Percentiles rank a stretch among this genome's conserved stretches.
These are phyloP conservation scores for Curvularia hawaiiensis DNA, from an alignment of 2,329 filamentous ascomycete genomes.

Conservation along the genomic window DNA sequence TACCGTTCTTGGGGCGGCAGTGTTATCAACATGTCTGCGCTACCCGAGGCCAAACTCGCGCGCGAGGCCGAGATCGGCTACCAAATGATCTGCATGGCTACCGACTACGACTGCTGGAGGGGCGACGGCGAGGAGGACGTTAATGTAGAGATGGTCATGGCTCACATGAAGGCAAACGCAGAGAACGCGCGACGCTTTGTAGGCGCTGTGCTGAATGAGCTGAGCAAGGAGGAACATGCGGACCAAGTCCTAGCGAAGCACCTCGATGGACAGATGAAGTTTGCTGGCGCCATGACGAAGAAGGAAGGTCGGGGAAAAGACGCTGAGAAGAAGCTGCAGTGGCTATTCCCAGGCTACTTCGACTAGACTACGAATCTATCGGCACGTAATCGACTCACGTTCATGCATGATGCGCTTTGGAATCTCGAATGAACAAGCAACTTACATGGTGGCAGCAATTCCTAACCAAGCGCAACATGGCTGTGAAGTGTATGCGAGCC, in stretches of 20 bases:
- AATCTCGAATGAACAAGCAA: background rate
- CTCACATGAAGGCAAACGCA: slow-evolving; percentile 91
- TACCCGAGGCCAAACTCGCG: slow-evolving; percentile 95
- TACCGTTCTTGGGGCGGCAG: slow-evolving; percentile 93
- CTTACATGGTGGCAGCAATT: background rate
- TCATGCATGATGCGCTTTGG: slow-evolving; percentile 1
- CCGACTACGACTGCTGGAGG: slow-evolving; percentile 99
- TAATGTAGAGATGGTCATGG: slow-evolving; percentile 96
- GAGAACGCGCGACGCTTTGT: slow-evolving; percentile 86
- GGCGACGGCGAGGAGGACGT: slow-evolving; percentile 74
- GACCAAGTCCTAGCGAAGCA: slow-evolving; percentile 82
- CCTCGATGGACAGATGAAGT: slow-evolving; percentile 75
- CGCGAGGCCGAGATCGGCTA: slow-evolving; percentile 96
- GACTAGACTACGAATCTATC: slow-evolving; percentile 37
- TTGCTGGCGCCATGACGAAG: slow-evolving; percentile 83
- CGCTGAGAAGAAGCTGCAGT: slow-evolving; percentile 79
- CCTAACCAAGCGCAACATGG: background rate
- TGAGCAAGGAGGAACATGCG: slow-evolving; percentile 76
- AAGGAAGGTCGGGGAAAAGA: slow-evolving; percentile 73
- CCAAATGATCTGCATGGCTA: slow-evolving; percentile 99
- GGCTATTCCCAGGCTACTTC: slow-evolving; percentile 85
- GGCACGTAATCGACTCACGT: slow-evolving; percentile 2
- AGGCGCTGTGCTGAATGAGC: slow-evolving; percentile 82
- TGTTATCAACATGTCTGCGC: slow-evolving; percentile 97
- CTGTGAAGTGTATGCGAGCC: background rate